phyloP scores from a whole-genome alignment of 768 basidiomycete species.

The Phaeotremella skinneri region DNA sequence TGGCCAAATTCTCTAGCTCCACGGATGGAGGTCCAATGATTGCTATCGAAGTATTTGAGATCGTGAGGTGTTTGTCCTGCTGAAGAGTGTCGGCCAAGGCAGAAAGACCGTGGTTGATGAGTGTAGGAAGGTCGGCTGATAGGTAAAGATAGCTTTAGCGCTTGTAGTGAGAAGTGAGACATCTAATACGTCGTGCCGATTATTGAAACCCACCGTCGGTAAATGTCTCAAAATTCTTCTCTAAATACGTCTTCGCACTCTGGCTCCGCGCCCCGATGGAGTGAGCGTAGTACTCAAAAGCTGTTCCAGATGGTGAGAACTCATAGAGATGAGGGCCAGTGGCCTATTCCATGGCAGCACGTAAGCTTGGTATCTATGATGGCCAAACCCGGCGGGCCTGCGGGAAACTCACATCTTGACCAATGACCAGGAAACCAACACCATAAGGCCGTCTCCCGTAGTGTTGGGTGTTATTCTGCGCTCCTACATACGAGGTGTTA shows the following conservation, averaged over 20 bases:
- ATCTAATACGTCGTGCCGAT: not conserved
- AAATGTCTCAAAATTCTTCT: conserved; percentile 88
- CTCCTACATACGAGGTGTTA: conserved; percentile 60
- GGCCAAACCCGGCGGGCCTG: not conserved
- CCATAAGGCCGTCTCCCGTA: conserved; percentile 97
- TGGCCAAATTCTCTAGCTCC: conserved; percentile 61
- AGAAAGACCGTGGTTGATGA: conserved; percentile 88
- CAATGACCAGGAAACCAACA: conserved; percentile 96
- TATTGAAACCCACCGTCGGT: conserved; percentile 65
- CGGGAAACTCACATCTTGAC: conserved; percentile 64
- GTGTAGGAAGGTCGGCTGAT: conserved; percentile 75
- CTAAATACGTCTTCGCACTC: conserved; percentile 96
- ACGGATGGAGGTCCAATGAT: conserved; percentile 64
- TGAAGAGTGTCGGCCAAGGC: conserved; percentile 95
- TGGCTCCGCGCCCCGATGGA: conserved; percentile 97
- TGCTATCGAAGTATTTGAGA: conserved; percentile 91
- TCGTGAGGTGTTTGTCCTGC: conserved; percentile 93
- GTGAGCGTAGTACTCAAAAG: conserved; percentile 97
- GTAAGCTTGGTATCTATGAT: not conserved
- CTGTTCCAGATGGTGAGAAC: conserved; percentile 95
- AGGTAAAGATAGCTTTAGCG: not conserved
- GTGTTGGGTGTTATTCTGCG: conserved; percentile 97
- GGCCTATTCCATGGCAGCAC: conserved; percentile 54
- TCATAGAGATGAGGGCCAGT: conserved; percentile 97
- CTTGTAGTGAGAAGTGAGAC: not conserved